phyloP scores from a whole-genome alignment of 2,329 filamentous ascomycete species.

The Fusarium tricinctum region DNA sequence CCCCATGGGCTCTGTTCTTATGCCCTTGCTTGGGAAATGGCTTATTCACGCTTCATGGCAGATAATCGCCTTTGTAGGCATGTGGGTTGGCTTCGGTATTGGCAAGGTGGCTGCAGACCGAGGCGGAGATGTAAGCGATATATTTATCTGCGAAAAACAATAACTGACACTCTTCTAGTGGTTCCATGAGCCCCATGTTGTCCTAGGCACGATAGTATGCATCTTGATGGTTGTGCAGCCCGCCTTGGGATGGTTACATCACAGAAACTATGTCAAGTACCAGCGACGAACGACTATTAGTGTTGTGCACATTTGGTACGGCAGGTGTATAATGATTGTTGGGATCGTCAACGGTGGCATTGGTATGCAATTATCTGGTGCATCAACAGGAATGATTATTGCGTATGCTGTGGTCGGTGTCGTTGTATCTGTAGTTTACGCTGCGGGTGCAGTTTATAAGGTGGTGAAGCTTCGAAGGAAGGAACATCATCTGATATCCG shows the following conservation, averaged over 20 bases:
- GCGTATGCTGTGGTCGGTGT: not conserved
- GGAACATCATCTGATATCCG: not conserved
- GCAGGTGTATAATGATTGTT: slow-evolving; percentile 10
- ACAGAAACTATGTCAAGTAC: slow-evolving; percentile 5
- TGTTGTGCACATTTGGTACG: slow-evolving; percentile 10
- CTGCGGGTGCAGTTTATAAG: not conserved
- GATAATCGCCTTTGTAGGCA: not conserved
- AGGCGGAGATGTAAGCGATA: not conserved
- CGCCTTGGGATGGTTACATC: slow-evolving; percentile 11
- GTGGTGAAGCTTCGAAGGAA: not conserved
- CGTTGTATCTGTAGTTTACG: slow-evolving; percentile 1
- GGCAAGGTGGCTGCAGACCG: slow-evolving; percentile 11
- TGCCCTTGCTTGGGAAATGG: slow-evolving; percentile 3
- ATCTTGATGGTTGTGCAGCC: not conserved
- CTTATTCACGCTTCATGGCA: slow-evolving; percentile 12
- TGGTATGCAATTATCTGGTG: not conserved
- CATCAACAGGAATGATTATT: not conserved
- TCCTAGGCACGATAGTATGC: not conserved
- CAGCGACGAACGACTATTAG: slow-evolving; percentile 7
- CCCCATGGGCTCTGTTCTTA: slow-evolving; percentile 5
- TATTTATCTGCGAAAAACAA: fast-evolving
- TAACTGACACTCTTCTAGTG: not conserved
- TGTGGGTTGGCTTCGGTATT: slow-evolving; percentile 13
- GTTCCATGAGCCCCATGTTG: slow-evolving; percentile 5
- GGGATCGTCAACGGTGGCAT: slow-evolving; percentile 6